Evolutionary conservation across 2,329 filamentous ascomycete species (phyloP).

Genomic region (Decorospora gaudefroyi): DNA sequence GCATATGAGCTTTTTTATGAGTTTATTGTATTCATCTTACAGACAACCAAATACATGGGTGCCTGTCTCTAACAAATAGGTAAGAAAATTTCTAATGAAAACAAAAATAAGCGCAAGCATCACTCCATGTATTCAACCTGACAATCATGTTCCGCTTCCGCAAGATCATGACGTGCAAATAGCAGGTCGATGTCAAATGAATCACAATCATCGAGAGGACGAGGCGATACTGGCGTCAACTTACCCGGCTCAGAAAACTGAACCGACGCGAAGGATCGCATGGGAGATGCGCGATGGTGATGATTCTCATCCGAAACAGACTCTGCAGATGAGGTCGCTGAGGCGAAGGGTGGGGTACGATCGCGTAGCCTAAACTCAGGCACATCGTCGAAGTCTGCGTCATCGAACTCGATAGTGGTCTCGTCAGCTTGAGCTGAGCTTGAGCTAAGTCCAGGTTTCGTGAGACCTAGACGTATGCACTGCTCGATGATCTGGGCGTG

Average conservation of each 20-base stretch:
- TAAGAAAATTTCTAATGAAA: no score
- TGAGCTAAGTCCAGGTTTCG: background rate
- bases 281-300: background rate
- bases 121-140: no score
- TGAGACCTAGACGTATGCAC: background rate
- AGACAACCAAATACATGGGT: no score
- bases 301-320: background rate
- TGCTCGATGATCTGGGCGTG: no score
- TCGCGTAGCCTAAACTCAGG: background rate
- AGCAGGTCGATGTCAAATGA: background rate
- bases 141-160: no score
- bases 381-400: background rate
- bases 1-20: no score
- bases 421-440: background rate
- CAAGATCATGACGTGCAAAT: background rate
- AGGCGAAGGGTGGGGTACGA: background rate
- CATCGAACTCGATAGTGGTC: background rate
- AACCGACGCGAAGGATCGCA: slow-evolving; percentile 1
- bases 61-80: no score
- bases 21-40: no score
- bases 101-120: no score
- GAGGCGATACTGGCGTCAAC: slow-evolving; percentile 1
- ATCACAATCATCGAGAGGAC: background rate
- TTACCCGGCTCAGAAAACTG: slow-evolving; percentile 3
- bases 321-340: background rate